Evolutionary conservation across 139 green algal genomes (phyloP), one percentile per base, ranked within the genome.

Genomic region (Micractinium sp.): DNA sequence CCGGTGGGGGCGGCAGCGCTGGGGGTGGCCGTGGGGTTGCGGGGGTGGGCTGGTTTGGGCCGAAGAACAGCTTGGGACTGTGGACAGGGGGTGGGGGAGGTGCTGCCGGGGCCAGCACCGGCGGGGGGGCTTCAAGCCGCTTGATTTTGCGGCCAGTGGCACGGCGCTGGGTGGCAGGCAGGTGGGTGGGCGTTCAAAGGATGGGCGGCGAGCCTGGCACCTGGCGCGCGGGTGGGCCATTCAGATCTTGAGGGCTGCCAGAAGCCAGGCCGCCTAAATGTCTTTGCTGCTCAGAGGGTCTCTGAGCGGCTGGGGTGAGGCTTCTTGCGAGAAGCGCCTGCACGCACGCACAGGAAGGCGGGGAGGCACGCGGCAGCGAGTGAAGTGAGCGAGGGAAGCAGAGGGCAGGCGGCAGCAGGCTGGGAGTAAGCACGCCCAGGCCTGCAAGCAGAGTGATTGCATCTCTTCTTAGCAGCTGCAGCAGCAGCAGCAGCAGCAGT

Each of bases 311-410:
- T 80, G 2, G 83, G 83, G 63, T 87, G 76, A 19, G 41, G 83
- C 83, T 87, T 87, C 38, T 87, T 87, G 22, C 83, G 83, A 25
- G 83, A 29, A 0, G 14, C 83, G 33, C 83, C 83, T 87, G 83
- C 83, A 66, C 36, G 36, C 12, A 33, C 12, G 19, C n/a, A n/a
- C 36, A 63, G 36, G 38, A 2, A 39, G 41, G 39, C 15, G 2
- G 18, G 79, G 29, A 47, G 47, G 13, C 23, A 36, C 27, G 29
- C 5, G 47, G 47, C 47, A 29, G 74, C 14, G 13, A 2, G 33
- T 25, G 39, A 27, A 23, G 38, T n/a, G 35, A 36, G 75, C 7
- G 14, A 79, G n/a, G 73, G n/a, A 2, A 1, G n/a, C 15, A 22
- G n/a, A 79, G 73, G 69, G 9, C 4, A 33, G 5, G n/a, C n/a